Evolutionary conservation across 2,329 filamentous ascomycete species (phyloP), one percentile per base, ranked within the genome.

Genomic region (Penicillium occitanis): DNA sequence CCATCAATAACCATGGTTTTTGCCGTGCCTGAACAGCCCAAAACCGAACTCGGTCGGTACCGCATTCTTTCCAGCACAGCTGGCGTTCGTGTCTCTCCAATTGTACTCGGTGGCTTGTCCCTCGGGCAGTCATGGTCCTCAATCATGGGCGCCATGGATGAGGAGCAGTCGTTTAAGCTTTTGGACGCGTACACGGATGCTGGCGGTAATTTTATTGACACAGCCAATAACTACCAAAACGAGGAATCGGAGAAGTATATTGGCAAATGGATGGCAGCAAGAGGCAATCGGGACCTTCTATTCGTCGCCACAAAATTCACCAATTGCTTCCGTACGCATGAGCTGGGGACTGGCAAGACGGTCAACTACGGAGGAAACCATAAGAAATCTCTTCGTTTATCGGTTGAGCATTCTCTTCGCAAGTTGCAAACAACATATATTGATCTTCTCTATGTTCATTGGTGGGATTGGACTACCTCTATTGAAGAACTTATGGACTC

Each of bases 191-290:
- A 86, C 77, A 86, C 84, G 67, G 82, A 84, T 7, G 83, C 87
- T 0, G 88, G 88, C 3, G 90, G 90, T 28, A 92, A 92, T 77
- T 91, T 91, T 75, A 88, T 92, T 72, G 90, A 92, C 74, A 91
- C 88, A 0, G 73, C 88, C 66, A 90, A 87, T 78, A 88, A 88
- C 74, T 91, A 91, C 76, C 88, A 90, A 70, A 78, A 81, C 64
- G 83, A 90, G 73, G 76, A 88, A 70, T 86, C 86, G 0, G 89
- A 91, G 75, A 76, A 72, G 63, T 89, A 88, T 86, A 79, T 91
- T 65, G 90, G 90, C 44, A 87, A 90, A 70, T 91, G 89, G 88
- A 89, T 90, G 86, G 81, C 83, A 70, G 83, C 83, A 68, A 84
- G 87, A 7, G 81, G 83, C 17, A 86, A 85, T 66, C 84, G 90